Base-by-base conservation (phyloP, 768 basidiomycete species). In the Termitomyces sp. region DNA sequence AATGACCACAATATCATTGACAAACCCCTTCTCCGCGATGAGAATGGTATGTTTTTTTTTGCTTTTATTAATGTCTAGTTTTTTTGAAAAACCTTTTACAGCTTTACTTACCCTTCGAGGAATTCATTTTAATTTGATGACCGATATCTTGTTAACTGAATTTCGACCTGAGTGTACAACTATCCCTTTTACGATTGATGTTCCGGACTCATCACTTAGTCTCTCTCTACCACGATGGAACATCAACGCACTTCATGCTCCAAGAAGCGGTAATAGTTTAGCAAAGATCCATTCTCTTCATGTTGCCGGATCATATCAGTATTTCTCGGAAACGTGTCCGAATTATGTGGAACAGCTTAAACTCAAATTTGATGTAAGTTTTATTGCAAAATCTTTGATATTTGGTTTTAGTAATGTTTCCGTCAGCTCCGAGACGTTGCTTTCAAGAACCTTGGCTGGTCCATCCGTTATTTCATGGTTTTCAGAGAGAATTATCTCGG, bases 1-100 rank as follows among this genome's bases (percentile, higher is more conserved):
- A 98, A 98, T 67, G 96, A 98, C 70, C 93, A 94, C 66, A 98
- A 98, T 67, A 92, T 98, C 67, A 90, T 98, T 51, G 93, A 97
- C 74, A 90, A 89, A 60, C 93, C 94, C 3, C 73, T 87, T 35
- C 75, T 86, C 56, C 75, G 73, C 56, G 88, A 93, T n/a, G 90
- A 93, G 63, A 98, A 98, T 68, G 86, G 94, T 94, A 65, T 55
- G 71, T 30, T 6, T 22, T 50, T 30, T 6, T 22, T 50, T 36
- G 35, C 43, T 32, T 52, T 18, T 10, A 13, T 28, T 20, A 38
- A 1, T 30, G 2, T 26, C 18, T 40, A 24, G 9, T 32, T 36
- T 26, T 24, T 44, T 60, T 52, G 45, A 5, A 54, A 53, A 51
- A 10, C 3, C 33, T 18, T 16, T 48, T 49, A 14, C 58, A 95